Base-by-base conservation (phyloP, 768 basidiomycete genomes). In the Podaxis sp. region DNA sequence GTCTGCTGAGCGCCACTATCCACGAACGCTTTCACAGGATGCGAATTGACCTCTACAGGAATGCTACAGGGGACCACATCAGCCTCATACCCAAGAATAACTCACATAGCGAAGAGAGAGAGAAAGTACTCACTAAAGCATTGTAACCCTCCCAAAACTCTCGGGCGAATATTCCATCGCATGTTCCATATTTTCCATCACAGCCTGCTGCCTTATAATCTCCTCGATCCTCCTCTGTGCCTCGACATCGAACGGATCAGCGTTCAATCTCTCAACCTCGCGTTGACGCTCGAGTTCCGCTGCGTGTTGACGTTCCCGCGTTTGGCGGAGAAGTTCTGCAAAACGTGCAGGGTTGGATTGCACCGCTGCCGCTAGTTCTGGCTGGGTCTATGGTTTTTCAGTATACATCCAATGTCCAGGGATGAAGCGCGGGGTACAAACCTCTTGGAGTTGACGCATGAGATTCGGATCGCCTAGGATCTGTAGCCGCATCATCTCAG, bases 1-100 rank as follows among this genome's bases (percentile, higher is more conserved):
- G 96, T 99, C 65, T 87, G 87, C 70, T 99, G 97, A 11, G 97
- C 97, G 46, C 96, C 97, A 66, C 95, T 97, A 73, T 99, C 97
- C 48, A 99, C 97, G 68, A 99, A 99, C 0, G 97, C 97, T 74
- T 94, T 96, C 40, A 99, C 87, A 3, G 90, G 90, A 64, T 83
- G 81, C 1, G 90, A 89, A 70, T 99, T 99, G 2, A 99, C 94
- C 70, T 98, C 97, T 0, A 95, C 87, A 26, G 89, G 85, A 65
- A 99, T 91, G 68, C 93, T 96, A 62, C 8, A 13, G 44, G 2
- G n/a, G 10, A 20, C 20, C 4, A 58, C 30, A 52, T 50, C 50
- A 17, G 51, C 22, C 30, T 33, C 30, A 33, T 1, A 7, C 1
- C 8, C 30, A 33, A 33, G 30, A 2, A 33, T 7, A 33, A 6